Base-by-base conservation (phyloP, 257 asterid genomes). In the Solanum tacnaense region DNA sequence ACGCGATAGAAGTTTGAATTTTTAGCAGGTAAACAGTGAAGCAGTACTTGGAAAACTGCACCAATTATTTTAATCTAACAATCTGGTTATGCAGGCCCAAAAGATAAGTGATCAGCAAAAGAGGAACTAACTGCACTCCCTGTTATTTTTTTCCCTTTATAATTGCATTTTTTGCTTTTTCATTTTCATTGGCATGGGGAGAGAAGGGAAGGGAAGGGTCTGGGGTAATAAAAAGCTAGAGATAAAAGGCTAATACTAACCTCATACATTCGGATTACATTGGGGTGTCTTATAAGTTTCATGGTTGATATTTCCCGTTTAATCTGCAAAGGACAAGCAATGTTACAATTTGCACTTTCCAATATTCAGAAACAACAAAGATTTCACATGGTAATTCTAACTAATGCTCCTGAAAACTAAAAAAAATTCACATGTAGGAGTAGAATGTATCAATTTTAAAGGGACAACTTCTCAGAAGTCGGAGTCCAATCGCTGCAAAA, bases 281-380 rank as follows among this genome's bases (percentile, higher is more conserved):
- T 94, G 21, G 99, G 99, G 87, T 96, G 99, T 92, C 96, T 90
- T 87, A 96, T 93, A 81, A 96, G 84, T 90, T 96, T 96, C 99
- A 96, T 96, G 87, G 99, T 96, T 79, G 98, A 95, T 32, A 96
- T 95, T 93, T 96, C 99, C 12, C 98, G 96, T 90, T 95, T 96
- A 89, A 96, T 95, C 99, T 96, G 97, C 93, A 91, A 60, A 82
- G 86, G 86, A 52, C 31, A 82, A 10, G 15, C 65, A 82, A 82
- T 31, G 29, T 82, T 81, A 81, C 4, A 82, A 49, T 31, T 74
- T 20, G 44, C 44, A 82, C 86, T 49, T 82, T 5, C 25, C 68
- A 82, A 49, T 52, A 52, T 49, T 29, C 41, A 81, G 46, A 82
- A 82, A 82, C 86, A 49, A 82, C 86, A 31, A 49, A 49, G 70